Percentiles rank a stretch among this genome's conserved stretches.
phyloP scores from a whole-genome alignment of 768 basidiomycete genomes.

The Boletus rubescentipes region DNA sequence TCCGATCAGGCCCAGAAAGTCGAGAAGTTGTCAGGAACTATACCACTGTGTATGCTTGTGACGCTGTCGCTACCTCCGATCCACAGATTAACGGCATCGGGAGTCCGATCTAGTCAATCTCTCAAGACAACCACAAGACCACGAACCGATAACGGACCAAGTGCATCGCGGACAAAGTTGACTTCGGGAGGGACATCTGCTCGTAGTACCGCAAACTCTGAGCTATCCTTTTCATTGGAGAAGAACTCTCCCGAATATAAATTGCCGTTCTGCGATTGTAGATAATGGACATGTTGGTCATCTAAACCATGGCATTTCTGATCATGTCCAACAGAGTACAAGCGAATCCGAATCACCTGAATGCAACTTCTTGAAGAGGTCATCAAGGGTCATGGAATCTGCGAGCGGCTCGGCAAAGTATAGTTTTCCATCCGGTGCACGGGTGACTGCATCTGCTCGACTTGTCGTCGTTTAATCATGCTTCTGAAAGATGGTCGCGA shows the following conservation, averaged over 20 bases:
- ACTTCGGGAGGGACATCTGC: constrained; percentile 69
- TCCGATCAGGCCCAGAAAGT: neutral
- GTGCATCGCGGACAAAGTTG: constrained; percentile 71
- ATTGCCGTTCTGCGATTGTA: constrained; percentile 94
- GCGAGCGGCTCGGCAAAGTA: constrained; percentile 79
- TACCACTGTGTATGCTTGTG: constrained; percentile 88
- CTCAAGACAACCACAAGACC: neutral
- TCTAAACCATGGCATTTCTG: neutral
- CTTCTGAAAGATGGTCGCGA: neutral
- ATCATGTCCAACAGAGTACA: neutral
- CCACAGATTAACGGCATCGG: constrained; percentile 94
- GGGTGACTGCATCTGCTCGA: constrained; percentile 72
- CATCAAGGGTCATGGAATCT: constrained; percentile 63
- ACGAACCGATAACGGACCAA: constrained; percentile 50
- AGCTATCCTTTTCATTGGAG: constrained; percentile 34
- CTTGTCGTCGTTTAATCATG: constrained; percentile 37
- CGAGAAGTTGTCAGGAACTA: constrained; percentile 11
- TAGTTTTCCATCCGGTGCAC: constrained; percentile 47
- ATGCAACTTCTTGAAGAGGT: constrained; percentile 47
- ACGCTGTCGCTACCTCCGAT: constrained; percentile 75
- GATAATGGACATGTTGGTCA: constrained; percentile 53
- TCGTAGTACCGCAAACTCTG: constrained; percentile 65
- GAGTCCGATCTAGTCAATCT: constrained; percentile 45
- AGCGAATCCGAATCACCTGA: constrained; percentile 27
- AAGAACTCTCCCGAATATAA: constrained; percentile 54